Evolutionary conservation across 1,139 yeast species (phyloP).

Genomic region (Kurtzmaniella quercitrusa): DNA sequence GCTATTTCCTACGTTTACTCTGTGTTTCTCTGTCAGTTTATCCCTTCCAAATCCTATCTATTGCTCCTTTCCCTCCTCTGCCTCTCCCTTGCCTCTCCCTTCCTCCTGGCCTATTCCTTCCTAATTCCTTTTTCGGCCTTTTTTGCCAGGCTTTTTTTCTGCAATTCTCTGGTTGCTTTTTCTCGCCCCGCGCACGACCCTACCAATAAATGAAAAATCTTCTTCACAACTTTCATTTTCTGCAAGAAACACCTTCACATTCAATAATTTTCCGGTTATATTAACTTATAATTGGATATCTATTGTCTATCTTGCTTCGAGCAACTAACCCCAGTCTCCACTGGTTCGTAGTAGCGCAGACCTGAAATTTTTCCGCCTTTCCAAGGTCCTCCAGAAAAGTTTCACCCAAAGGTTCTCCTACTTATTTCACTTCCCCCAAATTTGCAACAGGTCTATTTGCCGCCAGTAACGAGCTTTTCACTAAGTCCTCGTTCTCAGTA

Average conservation of each 20-base stretch:
- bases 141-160: too few relatives aligned
- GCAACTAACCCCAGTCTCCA: background rate
- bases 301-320: background rate
- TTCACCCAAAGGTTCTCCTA: background rate
- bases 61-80: too few relatives aligned
- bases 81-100: too few relatives aligned
- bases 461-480: constrained; percentile 33
- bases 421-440: background rate
- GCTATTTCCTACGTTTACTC: too few relatives aligned
- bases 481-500: constrained; percentile 31
- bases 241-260: constrained; percentile 3
- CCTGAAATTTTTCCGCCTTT: background rate
- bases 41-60: too few relatives aligned
- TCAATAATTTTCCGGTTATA: constrained; percentile 8
- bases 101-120: too few relatives aligned
- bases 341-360: background rate
- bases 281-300: constrained; percentile 9
- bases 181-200: background rate
- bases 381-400: background rate
- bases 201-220: background rate
- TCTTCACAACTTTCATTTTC: background rate
- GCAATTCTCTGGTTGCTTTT: background rate
- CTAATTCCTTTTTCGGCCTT: too few relatives aligned
- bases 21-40: too few relatives aligned
- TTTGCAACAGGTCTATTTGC: background rate